Base-by-base conservation (phyloP, 345 rosid species). In the Melastoma malabathricum region DNA sequence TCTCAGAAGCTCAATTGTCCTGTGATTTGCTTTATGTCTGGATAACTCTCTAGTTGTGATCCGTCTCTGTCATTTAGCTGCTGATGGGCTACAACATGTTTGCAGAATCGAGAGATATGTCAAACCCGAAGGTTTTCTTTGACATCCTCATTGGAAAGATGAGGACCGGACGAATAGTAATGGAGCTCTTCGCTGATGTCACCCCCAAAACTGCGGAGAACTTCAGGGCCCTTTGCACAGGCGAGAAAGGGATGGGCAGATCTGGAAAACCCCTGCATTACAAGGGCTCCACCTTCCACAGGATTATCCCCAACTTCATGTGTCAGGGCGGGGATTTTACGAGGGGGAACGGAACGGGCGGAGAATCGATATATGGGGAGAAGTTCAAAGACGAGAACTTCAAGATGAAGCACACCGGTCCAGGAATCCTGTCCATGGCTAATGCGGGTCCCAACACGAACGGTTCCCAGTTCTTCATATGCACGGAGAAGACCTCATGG, bases 261-360 rank as follows among this genome's bases (percentile, higher is more conserved):
- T 56, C 72, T 0, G 97, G 94, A 8, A 79, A 78, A 75, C 76
- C 66, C 0, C 52, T 86, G 23, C 84, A 79, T 66, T 86, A 78
- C 66, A 89, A 86, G 79, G 90, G 95, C 59, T 83, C 88, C 0
- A 17, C 71, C 17, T 89, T 89, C 71, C 97, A 85, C 62, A 75
- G 94, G 7, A 78, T 89, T n/a, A 89, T 89, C 52, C 97, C 94
- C 0, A 65, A 53, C 44, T 89, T 85, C 77, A 86, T 79, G 97
- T 89, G 97, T 64, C 97, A 89, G 60, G 90, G 90, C 23, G 95
- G 95, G 45, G 94, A 85, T 56, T 85, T 89, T 68, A 81, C 90
- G 0, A 73, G 79, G n/a, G 95, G 90, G 55, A 79, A 86, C 53
- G 97, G 97, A 38, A 86, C 90, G 0, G 97, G 94, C 10, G 95